Evolutionary conservation across 768 basidiomycete species (phyloP), one percentile per base, ranked within the genome.

Genomic region (Hygrophoropsis aurantiaca): DNA sequence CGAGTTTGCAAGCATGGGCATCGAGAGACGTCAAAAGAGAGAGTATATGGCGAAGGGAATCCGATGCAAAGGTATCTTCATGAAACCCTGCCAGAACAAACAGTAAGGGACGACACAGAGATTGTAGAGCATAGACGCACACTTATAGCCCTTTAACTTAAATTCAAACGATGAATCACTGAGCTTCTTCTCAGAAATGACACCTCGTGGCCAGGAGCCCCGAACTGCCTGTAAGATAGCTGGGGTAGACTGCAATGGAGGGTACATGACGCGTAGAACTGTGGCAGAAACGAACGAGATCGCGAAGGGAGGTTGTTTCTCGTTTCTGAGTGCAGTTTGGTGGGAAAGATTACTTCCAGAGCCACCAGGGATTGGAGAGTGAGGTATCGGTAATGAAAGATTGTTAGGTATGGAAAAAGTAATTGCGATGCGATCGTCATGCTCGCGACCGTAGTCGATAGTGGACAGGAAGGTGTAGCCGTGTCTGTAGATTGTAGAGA

Each of bases 191-290:
- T 90, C 87, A 1, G 82, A 81, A 7, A 85, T 79, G 9, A 90
- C 85, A 15, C 87, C 88, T 54, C 86, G 76, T 15, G 87, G 87
- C 88, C 87, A 90, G 26, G 88, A 79, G 18, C 74, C 78, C 47
- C 87, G 77, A 16, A 90, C 85, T 15, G 87, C 84, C 58, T 86
- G 83, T n/a, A 90, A 71, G 46, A 90, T 87, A 44, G 87, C 87
- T 9, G 87, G 87, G 6, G 88, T 90, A 26, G 81, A 75, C 52
- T 82, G 78, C 24, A 89, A 74, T 13, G 87, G 87, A n/a, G 88
- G 87, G 23, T 78, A 74, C 45, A 90, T 81, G 43, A 90, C 88
- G 42, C 86, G 82, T 69, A 90, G 74, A 43, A 78, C 53, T 3
- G 81, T 87, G 25, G 77, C 72, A 26, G 84, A 87, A 13, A 80